Base-by-base conservation (phyloP, 108 stramenopile species). In the Conticribra weissflogii region DNA sequence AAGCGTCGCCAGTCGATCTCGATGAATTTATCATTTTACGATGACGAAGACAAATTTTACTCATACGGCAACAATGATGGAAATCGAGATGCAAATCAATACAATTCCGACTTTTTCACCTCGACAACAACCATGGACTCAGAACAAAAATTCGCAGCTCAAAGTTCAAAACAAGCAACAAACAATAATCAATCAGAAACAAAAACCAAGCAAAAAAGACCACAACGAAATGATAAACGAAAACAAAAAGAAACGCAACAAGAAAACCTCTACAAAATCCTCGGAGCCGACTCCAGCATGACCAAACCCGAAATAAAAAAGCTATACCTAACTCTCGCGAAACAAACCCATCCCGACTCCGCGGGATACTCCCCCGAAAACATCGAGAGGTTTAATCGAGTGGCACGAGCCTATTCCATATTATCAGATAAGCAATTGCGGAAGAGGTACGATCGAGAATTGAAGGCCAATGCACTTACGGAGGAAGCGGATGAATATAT, bases 301-400 rank as follows among this genome's bases (percentile, higher is more conserved):
- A 63, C 85, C 5, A 71, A 79, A 61, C 51, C 66, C 15, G 87
- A 91, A 68, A 53, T 94, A 23, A 89, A 88, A 72, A 67, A 67
- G 44, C 60, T 51, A 4, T 94, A 91, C 72, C 53, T 85, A 8
- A 47, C 55, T 8, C 54, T 91, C 48, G 92, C 89, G 23, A 78
- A 75, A 51, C 50, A 74, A 23, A 68, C 78, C 8, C 92, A 94
- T 59, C 92, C 92, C 33, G 92, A 94, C 19, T 74, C 84, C 0
- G 49, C 65, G 52, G 50, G 67, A 27, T 30, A 55, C 32, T 50
- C 31, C 45, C 21, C 32, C 16, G 17, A 28, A 45, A 23, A 19
- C 2, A n/a, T 19, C 1, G 54, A 74, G n/a, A 63, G 81, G 25
- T 94, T 94, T 73, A 51, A 74, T n/a, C 79, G 88, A 62, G 81